phyloP scores from a whole-genome alignment of 306 rosid genomes.

The Prunus armeniaca region DNA sequence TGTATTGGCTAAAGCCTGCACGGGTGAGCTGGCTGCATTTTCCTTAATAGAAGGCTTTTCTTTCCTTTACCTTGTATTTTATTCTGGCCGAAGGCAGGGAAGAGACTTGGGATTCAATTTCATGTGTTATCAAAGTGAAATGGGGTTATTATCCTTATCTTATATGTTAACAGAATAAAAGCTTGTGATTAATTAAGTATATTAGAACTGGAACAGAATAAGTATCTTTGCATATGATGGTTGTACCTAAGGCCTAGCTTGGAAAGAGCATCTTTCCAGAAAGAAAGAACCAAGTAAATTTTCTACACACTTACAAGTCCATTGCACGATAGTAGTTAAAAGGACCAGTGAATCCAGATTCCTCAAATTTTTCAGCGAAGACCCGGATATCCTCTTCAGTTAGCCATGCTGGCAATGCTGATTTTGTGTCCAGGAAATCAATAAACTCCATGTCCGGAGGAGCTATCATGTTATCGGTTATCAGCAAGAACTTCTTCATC shows the following conservation, averaged over 20 bases:
- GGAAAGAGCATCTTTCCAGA: neutral
- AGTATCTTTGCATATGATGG: neutral
- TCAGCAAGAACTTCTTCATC: constrained; percentile 63
- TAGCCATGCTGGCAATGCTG: constrained; percentile 62
- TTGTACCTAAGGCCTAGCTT: neutral
- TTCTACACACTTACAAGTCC: constrained; percentile 53
- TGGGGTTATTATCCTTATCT: neutral
- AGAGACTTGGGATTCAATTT: no score
- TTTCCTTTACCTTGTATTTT: no score
- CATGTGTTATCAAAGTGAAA: no score
- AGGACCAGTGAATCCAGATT: constrained; percentile 79
- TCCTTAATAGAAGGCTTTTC: no score
- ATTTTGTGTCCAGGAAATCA: constrained; percentile 64
- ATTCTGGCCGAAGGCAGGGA: no score
- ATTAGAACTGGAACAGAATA: neutral
- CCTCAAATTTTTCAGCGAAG: constrained; percentile 67
- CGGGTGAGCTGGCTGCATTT: no score
- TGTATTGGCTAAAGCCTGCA: no score
- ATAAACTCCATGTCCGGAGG: constrained; percentile 67
- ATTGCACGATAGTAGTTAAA: constrained; percentile 72
- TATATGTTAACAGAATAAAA: neutral
- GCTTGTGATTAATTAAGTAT: neutral
- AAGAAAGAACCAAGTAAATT: neutral
- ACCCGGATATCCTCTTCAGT: constrained; percentile 66
- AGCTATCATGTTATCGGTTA: constrained; percentile 27